Conservation (phyloP, 129 eudicot genomes). For the Tanacetum coccineum region DNA sequence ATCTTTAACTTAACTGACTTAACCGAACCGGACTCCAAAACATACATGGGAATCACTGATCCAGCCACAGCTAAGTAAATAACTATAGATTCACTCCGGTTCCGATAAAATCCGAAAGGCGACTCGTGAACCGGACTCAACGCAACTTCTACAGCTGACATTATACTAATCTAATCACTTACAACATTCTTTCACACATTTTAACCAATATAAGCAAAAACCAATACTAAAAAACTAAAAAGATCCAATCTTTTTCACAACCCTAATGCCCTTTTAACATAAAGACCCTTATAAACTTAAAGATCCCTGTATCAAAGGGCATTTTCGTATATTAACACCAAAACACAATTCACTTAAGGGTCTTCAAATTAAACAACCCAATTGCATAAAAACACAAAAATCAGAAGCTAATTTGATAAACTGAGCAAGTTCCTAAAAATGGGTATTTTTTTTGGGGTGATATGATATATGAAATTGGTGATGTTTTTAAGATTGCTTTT, state of each 20-base stretch:
- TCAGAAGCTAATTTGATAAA: background rate
- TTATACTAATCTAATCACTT: constrained; percentile 26
- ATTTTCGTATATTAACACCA: constrained; percentile 20
- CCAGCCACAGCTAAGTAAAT: constrained; percentile 52
- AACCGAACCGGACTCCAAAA: constrained; percentile 78
- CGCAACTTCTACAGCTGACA: constrained; percentile 70
- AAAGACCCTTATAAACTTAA: constrained; percentile 15
- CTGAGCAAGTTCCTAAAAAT: too few relatives aligned
- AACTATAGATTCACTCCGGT: constrained; percentile 36
- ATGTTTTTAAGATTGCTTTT: constrained; percentile 16
- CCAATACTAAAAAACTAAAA: constrained; percentile 5
- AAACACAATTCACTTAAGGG: constrained; percentile 11
- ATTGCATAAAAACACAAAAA: background rate
- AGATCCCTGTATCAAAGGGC: constrained; percentile 30
- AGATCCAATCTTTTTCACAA: background rate
- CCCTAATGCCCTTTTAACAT: constrained; percentile 31
- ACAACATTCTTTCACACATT: constrained; percentile 26
- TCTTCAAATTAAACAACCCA: background rate
- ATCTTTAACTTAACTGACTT: too few relatives aligned
- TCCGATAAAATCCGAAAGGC: constrained; percentile 30
- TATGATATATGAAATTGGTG: constrained; percentile 12
- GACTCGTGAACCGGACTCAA: constrained; percentile 41
- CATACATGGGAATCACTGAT: constrained; percentile 66
- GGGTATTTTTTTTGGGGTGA: background rate
- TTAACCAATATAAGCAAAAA: constrained; percentile 7